Evolutionary conservation across 495 filamentous ascomycete species (phyloP), one percentile per base, ranked within the genome.

Genomic region (Parathielavia hyrcaniae): DNA sequence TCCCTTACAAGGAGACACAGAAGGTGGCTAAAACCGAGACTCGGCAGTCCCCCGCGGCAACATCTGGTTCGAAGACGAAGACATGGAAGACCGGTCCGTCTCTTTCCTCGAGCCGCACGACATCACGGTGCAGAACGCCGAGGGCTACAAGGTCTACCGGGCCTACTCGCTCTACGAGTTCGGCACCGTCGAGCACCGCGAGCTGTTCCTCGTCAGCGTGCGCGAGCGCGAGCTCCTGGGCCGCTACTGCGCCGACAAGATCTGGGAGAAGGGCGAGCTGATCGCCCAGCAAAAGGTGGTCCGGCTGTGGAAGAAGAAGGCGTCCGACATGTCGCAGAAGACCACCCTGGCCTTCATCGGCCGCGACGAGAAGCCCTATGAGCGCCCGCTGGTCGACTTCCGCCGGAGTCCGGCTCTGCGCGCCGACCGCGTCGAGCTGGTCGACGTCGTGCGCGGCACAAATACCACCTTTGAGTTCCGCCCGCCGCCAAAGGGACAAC

Each of bases 231-330:
- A 49, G 17, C 46, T 49, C 46, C 12, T 49, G 46, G 46, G 46
- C 46, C 46, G 46, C 26, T 49, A 49, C 16, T 49, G 32, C 26
- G 46, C 46, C 13, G 46, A 49, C 14, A 49, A 34, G 46, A 49
- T 49, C 22, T 49, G 46, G 46, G 46, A 49, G 17, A 7, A 10
- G 46, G 26, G 46, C 46, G 46, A 49, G 0, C 16, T 49, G 46
- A 49, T 49, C 17, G 46, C 46, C 14, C 46, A 49, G 46, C 46
- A 49, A 34, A 49, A 49, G 26, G 46, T 49, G 5, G 46, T 49
- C 4, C 46, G 46, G 26, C 26, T 49, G 13, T 49, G 46, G 46
- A 49, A n/a, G 26, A 49, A 49, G 14, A 49, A 26, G 26, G n/a
- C 16, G 4, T 34, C 26, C 1, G 7, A 16, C 14, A 26, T 34